phyloP scores from a whole-genome alignment of 805 yeast species.

The Zygosaccharomyces lentus region DNA sequence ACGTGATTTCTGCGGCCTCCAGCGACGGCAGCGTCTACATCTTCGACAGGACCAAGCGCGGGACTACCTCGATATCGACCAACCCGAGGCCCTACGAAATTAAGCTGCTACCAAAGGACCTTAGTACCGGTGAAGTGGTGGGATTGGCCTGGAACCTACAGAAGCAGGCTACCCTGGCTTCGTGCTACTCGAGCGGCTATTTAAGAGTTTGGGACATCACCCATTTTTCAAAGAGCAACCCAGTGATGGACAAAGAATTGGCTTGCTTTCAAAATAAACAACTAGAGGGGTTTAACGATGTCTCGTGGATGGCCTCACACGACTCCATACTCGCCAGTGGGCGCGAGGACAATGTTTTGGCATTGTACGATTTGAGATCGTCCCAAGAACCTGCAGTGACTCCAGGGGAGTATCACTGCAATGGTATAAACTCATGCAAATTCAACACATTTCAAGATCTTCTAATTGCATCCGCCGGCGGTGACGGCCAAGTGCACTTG shows the following conservation, averaged over 20 bases:
- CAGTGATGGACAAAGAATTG: conserved; percentile 27
- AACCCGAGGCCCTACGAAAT: conserved; percentile 19
- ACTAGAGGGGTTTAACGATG: conserved; percentile 59
- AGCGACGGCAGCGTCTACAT: conserved; percentile 61
- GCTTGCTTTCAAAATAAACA: conserved; percentile 27
- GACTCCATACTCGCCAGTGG: conserved; percentile 58
- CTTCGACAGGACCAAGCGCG: conserved; percentile 80
- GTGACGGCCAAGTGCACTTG: conserved; percentile 48
- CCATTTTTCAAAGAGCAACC: conserved; percentile 32
- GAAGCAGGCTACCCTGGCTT: conserved; percentile 53
- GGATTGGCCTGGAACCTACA: conserved; percentile 73
- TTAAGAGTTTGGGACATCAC: conserved; percentile 66
- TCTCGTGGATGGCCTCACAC: conserved; percentile 64
- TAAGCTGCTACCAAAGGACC: conserved; percentile 13
- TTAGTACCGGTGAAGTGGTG: conserved; percentile 49
- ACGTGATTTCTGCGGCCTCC: conserved; percentile 67
- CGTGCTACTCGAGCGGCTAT: conserved; percentile 62
- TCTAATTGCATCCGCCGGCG: conserved; percentile 65
- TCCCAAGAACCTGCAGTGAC: conserved; percentile 8
- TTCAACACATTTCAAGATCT: conserved; percentile 55
- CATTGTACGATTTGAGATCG: conserved; percentile 52
- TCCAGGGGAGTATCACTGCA: conserved; percentile 16
- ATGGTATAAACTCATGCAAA: conserved; percentile 54
- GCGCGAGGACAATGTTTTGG: conserved; percentile 56
- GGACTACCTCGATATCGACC: conserved; percentile 38